Evolutionary conservation across 495 filamentous ascomycete species (phyloP).

Genomic region (Venustampulla echinocandica): DNA sequence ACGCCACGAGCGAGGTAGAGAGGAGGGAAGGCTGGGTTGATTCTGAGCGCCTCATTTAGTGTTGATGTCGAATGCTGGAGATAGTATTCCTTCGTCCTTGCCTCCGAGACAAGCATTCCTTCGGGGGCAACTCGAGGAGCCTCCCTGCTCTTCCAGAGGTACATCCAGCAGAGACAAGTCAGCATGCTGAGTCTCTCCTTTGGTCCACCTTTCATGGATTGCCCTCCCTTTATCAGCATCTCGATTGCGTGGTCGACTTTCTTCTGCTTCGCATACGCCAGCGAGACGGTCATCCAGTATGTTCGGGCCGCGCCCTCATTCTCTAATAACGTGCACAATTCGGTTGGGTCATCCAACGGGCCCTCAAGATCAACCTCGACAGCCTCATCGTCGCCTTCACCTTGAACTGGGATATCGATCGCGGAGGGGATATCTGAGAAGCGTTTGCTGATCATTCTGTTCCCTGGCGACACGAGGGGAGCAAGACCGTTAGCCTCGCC

Average conservation of each 20-base stretch:
- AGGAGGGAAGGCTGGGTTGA: constrained; percentile 84
- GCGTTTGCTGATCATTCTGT: constrained; percentile 35
- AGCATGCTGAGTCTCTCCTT: constrained; percentile 83
- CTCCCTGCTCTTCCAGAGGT: constrained; percentile 82
- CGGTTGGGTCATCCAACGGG: constrained; percentile 88
- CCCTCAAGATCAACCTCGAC: constrained; percentile 90
- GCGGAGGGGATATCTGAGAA: constrained; percentile 84
- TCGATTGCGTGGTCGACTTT: constrained; percentile 92
- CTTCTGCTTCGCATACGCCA: constrained; percentile 94
- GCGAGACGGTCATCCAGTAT: constrained; percentile 91
- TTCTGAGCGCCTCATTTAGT: constrained; percentile 86
- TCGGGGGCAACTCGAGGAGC: constrained; percentile 71
- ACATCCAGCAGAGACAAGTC: constrained; percentile 83
- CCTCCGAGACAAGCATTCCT: constrained; percentile 50
- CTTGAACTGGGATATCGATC: constrained; percentile 85
- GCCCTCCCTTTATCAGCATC: constrained; percentile 75
- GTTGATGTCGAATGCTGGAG: constrained; percentile 82
- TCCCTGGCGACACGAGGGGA: constrained; percentile 3
- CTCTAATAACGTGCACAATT: constrained; percentile 87
- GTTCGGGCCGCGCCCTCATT: constrained; percentile 79
- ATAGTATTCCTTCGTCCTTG: constrained; percentile 84
- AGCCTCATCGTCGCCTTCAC: constrained; percentile 64
- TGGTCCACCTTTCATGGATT: constrained; percentile 60
- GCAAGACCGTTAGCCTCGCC: constrained; percentile 32
- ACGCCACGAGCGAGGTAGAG: constrained; percentile 89